Conservation (phyloP, 257 asterid genomes). For the Fraxinus quadrangulata region DNA sequence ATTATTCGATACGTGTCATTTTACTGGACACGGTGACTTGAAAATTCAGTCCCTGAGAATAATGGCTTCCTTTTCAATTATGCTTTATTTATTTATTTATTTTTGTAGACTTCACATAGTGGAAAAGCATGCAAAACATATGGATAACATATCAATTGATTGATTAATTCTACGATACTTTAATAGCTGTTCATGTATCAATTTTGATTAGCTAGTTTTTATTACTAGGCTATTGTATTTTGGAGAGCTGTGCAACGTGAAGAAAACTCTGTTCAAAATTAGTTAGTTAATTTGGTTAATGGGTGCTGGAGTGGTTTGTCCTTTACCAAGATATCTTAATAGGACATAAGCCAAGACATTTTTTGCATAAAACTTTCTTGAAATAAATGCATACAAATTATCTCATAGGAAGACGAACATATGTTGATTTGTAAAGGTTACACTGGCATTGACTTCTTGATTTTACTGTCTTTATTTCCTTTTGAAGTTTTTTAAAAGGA, state of each 20-base stretch:
- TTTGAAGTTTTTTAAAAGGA: background rate
- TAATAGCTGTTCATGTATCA: constrained; percentile 1
- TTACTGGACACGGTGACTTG: background rate
- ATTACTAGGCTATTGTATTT: background rate
- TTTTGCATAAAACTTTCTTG: background rate
- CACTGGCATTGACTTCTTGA: background rate
- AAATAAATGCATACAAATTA: constrained; percentile 4
- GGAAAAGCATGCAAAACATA: constrained; percentile 8
- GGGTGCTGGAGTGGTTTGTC: constrained; percentile 12
- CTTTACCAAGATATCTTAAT: constrained; percentile 3
- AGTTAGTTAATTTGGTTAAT: constrained; percentile 8
- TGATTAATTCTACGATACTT: constrained; percentile 3
- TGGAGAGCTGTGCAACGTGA: background rate
- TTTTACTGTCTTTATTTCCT: background rate
- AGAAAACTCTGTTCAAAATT: background rate
- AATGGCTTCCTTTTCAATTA: constrained; percentile 13
- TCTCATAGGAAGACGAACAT: constrained; percentile 9
- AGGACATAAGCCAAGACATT: constrained; percentile 3
- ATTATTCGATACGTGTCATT: constrained; percentile 2
- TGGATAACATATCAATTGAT: background rate
- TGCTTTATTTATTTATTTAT: background rate
- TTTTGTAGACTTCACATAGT: constrained; percentile 10
- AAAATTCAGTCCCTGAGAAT: constrained; percentile 4
- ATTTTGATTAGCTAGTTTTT: background rate
- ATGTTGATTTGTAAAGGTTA: background rate